Evolutionary conservation across 768 basidiomycete genomes (phyloP).

Genomic region (Nidularia pulvinata): DNA sequence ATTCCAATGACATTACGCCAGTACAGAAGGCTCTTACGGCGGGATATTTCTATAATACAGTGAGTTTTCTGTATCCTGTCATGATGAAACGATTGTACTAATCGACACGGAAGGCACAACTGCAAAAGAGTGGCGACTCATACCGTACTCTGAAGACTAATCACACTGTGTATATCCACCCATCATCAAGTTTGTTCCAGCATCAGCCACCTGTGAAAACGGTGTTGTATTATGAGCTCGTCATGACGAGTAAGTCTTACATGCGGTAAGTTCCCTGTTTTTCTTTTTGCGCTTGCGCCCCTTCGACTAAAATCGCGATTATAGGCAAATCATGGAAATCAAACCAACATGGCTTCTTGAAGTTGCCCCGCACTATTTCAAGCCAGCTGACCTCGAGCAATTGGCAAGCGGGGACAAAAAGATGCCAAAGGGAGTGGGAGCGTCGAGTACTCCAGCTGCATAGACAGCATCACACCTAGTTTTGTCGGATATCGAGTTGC

Average conservation of each 20-base stretch:
- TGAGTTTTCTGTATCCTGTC: conserved; percentile 29
- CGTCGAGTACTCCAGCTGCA: conserved; percentile 31
- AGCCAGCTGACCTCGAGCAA: conserved; percentile 79
- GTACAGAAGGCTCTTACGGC: conserved; percentile 95
- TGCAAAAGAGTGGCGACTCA: conserved; percentile 96
- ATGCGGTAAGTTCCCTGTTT: conserved; percentile 55
- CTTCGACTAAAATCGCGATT: neutral
- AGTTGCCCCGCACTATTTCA: conserved; percentile 98
- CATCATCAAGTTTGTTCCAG: conserved; percentile 94
- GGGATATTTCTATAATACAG: conserved; percentile 96
- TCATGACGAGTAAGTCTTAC: conserved; percentile 97
- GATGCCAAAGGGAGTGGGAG: conserved; percentile 82
- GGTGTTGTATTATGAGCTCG: conserved; percentile 93
- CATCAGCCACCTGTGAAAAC: conserved; percentile 92
- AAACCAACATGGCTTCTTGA: conserved; percentile 94
- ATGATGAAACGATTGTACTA: neutral
- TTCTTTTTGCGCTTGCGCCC: neutral
- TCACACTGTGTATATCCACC: conserved; percentile 97
- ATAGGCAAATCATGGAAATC: conserved; percentile 96
- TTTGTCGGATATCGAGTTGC: too few species aligned
- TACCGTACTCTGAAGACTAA: conserved; percentile 96
- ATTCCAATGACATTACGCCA: conserved; percentile 90
- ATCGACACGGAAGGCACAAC: conserved; percentile 58
- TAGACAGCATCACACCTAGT: too few species aligned
- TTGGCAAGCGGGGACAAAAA: conserved; percentile 84